Evolutionary conservation across 139 green algal species (phyloP), one percentile per base, ranked within the genome.

Genomic region (Picochlorum sp.): DNA sequence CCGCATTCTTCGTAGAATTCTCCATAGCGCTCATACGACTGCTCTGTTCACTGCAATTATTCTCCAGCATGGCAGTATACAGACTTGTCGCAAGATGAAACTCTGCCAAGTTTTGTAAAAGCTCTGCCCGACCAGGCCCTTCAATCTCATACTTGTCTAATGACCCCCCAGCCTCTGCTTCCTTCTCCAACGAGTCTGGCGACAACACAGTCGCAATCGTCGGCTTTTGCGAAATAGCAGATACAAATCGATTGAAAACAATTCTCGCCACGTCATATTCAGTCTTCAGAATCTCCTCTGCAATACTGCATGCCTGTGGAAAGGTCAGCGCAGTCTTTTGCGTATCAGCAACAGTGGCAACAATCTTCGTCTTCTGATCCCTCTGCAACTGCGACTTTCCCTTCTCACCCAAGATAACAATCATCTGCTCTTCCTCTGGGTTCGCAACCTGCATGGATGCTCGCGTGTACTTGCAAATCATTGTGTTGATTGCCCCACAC

Each of bases 21-120:
- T 99, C 94, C 94, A 99, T 99, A 51, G 94, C 94, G 16, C 65
- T 74, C 94, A 99, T 98, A 62, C 94, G 85, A 3, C 84, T 90
- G 16, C 87, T 94, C 62, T 96, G 83, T 86, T 99, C 94, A 51
- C 70, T 88, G 78, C 84, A 94, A 76, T 90, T 89, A 84, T 97
- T 98, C 82, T 99, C 94, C n/a, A 95, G 76, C 72, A 95, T 77
- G 3, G 80, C 84, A 72, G 96, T 96, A 85, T 94, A 97, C 61
- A 99, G 58, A 2, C 82, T 87, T 85, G 84, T 75, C 49, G 90
- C 94, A 28, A 98, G 82, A 69, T 98, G 85, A 80, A 98, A 97
- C 80, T 99, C 94, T 5, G 78, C 79, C 56, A 99, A 80, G 79
- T 99, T 89, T 58, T 66, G 61, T 54, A 98, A 78, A 46, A 91